Evolutionary conservation across 2,329 filamentous ascomycete genomes (phyloP), one percentile per base, ranked within the genome.

Genomic region (Colletotrichum zoysiae): DNA sequence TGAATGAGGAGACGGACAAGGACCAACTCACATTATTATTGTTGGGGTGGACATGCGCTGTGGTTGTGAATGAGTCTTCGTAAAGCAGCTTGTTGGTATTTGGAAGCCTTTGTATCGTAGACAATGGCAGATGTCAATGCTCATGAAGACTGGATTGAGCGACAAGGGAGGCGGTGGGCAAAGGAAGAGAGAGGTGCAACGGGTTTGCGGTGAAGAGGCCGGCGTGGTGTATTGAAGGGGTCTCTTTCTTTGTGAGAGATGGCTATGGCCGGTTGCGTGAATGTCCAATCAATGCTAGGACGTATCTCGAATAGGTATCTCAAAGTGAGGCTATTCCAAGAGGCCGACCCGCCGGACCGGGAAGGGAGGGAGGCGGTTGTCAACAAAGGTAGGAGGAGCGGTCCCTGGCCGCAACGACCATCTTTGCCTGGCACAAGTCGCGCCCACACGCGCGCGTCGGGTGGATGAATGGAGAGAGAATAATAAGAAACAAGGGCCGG

Each of bases 241-340:
- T 7, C 70, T n/a, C n/a, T n/a, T n/a, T n/a, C 70, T 72, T 70
- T 70, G 65, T 59, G 55, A 56, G 18, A 8, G 40, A 33, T 65
- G 66, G 66, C 55, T 44, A 46, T 20, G 50, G 23, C 53, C 66
- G 66, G 23, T 70, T 72, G 30, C 66, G 42, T 60, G 30, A 16
- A 26, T 48, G 20, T 16, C 33, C 35, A n/a, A 30, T 30, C 35
- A 53, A 18, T 16, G 1, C 20, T n/a, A 23, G 38, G 48, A 56
- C 38, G 59, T 46, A 56, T 60, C 26, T 42, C 35, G 44, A 57
- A 73, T 46, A n/a, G n/a, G n/a, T n/a, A 56, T 65, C 26, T 50
- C 35, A 51, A 57, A 73, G 50, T 71, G 70, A 73, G 62, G 70
- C 67, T 73, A 73, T 73, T 63, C 66, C 70, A 70, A 70, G 59